Base-by-base conservation (phyloP, 2,329 filamentous ascomycete species). In the Paracorniculantispora psalliotae region DNA sequence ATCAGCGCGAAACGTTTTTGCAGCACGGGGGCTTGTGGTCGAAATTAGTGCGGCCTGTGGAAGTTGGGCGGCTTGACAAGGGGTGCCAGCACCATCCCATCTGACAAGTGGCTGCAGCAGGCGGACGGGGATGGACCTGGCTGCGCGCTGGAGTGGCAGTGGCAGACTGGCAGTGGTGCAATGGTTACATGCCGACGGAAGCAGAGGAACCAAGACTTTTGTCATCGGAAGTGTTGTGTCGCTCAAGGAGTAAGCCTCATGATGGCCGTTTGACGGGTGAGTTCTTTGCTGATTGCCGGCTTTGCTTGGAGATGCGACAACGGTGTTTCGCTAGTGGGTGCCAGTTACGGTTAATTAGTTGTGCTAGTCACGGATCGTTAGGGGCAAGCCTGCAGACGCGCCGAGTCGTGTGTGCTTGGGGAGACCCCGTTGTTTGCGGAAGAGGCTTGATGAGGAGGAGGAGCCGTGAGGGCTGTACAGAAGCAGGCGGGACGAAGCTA, bases 371-470 rank as follows among this genome's bases (percentile, higher is more conserved):
- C 3, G 51, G 39, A 46, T 35, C 53, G 43, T 5, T 44, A 25
- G 30, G 28, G 21, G 15, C 10, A 35, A 8, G 21, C 23, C n/a
- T 10, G 33, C 35, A 9, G 10, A 15, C 33, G 5, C 10, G 33
- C 6, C 10, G 10, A 37, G 12, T 37, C 12, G 4, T 15, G 5
- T 12, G 23, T 21, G 25, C 13, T 41, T 37, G 35, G 21, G 35
- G 54, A 57, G 23, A 33, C 46, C 53, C 54, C 23, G n/a, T 57
- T 49, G 51, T 35, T 49, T 41, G 44, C 54, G 54, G 54, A 48
- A 49, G 54, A 41, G 54, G 54, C 44, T 57, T 57, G 39, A 44
- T 23, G 13, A 26, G 37, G 49, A 49, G 21, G 49, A 25, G 43
- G 21, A 4, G 15, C 12, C 21, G 41, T 15, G 35, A 17, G 30